phyloP scores from a whole-genome alignment of 768 basidiomycete genomes.

The Leccinum barrowsii region DNA sequence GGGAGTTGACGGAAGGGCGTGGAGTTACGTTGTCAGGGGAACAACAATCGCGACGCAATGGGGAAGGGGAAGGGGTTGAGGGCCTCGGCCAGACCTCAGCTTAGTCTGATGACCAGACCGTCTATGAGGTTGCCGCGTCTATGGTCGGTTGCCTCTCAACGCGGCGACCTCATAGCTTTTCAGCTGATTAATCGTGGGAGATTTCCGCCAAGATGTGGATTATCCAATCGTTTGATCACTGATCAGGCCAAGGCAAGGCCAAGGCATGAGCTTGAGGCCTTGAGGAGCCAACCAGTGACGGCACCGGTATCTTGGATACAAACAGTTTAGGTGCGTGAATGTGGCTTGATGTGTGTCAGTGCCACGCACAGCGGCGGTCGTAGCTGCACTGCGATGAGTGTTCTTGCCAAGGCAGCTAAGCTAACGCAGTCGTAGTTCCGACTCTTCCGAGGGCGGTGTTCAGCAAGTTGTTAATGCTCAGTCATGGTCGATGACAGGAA shows the following conservation, averaged over 20 bases:
- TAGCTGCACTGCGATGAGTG: not conserved
- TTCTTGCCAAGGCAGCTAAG: too few relatives aligned
- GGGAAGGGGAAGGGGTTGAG: not conserved
- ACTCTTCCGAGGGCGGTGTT: not conserved
- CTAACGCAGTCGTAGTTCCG: too few relatives aligned
- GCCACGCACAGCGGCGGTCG: not conserved
- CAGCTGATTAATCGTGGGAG: too few relatives aligned
- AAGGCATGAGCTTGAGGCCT: not conserved
- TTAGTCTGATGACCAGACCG: too few relatives aligned
- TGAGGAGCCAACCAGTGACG: not conserved
- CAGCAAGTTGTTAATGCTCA: too few relatives aligned
- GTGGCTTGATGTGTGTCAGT: not conserved
- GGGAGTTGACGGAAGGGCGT: not conserved
- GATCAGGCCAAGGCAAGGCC: not conserved
- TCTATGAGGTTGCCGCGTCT: too few relatives aligned
- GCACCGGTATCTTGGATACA: conserved; percentile 12
- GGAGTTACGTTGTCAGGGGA: not conserved
- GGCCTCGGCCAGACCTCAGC: too few relatives aligned
- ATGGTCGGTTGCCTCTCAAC: too few relatives aligned
- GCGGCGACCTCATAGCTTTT: too few relatives aligned
- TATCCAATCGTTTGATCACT: conserved; percentile 1
- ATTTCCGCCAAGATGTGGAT: conserved; percentile 10
- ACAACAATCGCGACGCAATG: not conserved
- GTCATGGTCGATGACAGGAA: not conserved
- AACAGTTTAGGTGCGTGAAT: not conserved